Conservation (phyloP, 2,329 filamentous ascomycete species). For the Aspergillus proliferans region DNA sequence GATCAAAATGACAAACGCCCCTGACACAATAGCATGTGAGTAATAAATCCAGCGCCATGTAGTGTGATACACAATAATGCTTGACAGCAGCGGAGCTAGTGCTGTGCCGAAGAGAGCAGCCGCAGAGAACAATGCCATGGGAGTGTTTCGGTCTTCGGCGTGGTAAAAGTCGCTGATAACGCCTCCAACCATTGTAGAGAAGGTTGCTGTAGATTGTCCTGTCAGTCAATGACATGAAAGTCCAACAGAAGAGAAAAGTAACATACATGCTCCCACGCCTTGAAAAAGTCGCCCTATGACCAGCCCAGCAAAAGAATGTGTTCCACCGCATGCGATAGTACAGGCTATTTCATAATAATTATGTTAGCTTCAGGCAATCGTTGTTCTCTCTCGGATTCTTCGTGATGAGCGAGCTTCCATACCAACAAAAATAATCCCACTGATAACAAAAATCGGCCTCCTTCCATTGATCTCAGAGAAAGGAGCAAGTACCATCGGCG, state of each 20-base stretch:
- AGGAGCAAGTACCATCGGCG: conserved; percentile 82
- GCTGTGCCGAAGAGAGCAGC: conserved; percentile 73
- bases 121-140: conserved; percentile 82
- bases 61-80: conserved; percentile 61
- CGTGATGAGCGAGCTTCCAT: conserved; percentile 6
- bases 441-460: conserved; percentile 70
- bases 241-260: conserved; percentile 6
- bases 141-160: conserved; percentile 70
- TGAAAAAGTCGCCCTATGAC: conserved; percentile 68
- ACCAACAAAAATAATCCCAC: conserved; percentile 64
- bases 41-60: conserved; percentile 87
- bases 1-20: conserved; percentile 58
- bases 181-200: conserved; percentile 84
- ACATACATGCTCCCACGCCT: conserved; percentile 66
- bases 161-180: conserved; percentile 83
- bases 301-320: conserved; percentile 65
- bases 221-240: neutral
- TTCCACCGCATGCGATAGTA: conserved; percentile 67
- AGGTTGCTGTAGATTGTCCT: conserved; percentile 42
- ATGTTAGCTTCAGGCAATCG: too few species aligned
- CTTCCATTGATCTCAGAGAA: conserved; percentile 85
- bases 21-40: conserved; percentile 68
- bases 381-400: neutral
- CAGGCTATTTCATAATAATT: conserved; percentile 37
- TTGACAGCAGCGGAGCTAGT: conserved; percentile 65